Evolutionary conservation across 1,139 yeast genomes (phyloP), one percentile per base, ranked within the genome.

Genomic region (Arxiozyma telluris): DNA sequence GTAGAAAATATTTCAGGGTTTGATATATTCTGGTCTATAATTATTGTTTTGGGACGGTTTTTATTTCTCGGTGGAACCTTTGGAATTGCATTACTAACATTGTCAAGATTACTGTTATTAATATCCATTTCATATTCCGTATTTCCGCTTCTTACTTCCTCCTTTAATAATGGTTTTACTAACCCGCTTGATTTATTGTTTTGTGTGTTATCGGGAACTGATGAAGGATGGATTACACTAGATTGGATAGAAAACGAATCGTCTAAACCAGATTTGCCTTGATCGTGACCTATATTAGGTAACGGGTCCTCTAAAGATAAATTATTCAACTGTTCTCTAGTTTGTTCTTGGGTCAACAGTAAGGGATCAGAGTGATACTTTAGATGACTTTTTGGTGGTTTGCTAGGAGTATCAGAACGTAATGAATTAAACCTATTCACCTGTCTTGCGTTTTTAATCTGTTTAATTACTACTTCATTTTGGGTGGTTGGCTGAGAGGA

Each of bases 61-160:
- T 61, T 63, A 50, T 61, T 67, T 51, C 70, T 62, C 42, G 69
- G 68, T 18, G 71, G 71, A 6, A 64, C 62, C 2, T 65, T 58
- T 4, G 70, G 70, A 43, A 61, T 64, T 43, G 57, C 59, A 27
- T 55, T 59, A n/a, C 57, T 56, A 8, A 22, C 45, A 7, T 22
- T 43, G 5, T 22, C 30, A 6, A 4, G 20, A 45, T 21, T 30
- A 30, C 20, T 45, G 48, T 30, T 46, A 7, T 57, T 56, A 45
- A 61, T 41, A 30, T 20, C 21, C 41, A 54, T 20, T 49, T 55
- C 21, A 7, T 41, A 34, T 38, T 15, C 17, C 7, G 43, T 21
- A 57, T 60, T 39, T 50, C 53, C 6, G 20, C 43, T 11, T 22
- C 41, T 6, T 18, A 17, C 3, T 41, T 25, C 21, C 22, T 49